A percentile compares a stretch with the other conserved stretches of the same genome.
phyloP scores from a whole-genome alignment of 2,329 filamentous ascomycete genomes.

The Claviceps sp. region DNA sequence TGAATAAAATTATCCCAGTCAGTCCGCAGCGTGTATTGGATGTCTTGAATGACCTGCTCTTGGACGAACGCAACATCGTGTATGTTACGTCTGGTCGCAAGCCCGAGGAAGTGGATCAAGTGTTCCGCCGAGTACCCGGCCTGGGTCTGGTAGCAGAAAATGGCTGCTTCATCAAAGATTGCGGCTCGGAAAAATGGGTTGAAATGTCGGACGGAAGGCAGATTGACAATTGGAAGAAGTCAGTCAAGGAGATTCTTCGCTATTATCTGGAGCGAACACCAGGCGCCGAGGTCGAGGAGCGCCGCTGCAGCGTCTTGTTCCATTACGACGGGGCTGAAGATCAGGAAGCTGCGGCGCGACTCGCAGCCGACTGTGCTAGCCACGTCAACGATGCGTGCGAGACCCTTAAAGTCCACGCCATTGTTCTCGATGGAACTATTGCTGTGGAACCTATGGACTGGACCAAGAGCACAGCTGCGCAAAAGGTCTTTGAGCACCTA shows the following conservation, averaged over 20 bases:
- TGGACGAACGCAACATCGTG: constrained; percentile 70
- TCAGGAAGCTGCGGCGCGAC: constrained; percentile 57
- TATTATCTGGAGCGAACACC: constrained; percentile 88
- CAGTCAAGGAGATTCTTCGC: constrained; percentile 67
- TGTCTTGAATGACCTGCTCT: constrained; percentile 65
- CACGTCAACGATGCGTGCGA: constrained; percentile 93
- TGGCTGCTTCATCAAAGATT: constrained; percentile 74
- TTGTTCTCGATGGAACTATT: constrained; percentile 66
- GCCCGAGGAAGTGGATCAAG: constrained; percentile 73
- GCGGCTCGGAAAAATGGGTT: constrained; percentile 56
- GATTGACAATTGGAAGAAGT: constrained; percentile 67
- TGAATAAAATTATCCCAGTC: constrained; percentile 71
- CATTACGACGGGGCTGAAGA: constrained; percentile 79
- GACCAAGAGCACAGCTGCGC: constrained; percentile 75
- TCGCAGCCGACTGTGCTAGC: constrained; percentile 79
- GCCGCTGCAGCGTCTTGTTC: constrained; percentile 84
- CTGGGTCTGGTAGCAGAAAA: constrained; percentile 90
- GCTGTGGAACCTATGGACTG: constrained; percentile 75
- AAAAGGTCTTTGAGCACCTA: constrained; percentile 53
- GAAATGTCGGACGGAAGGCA: constrained; percentile 61
- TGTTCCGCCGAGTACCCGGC: constrained; percentile 72
- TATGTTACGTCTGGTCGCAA: constrained; percentile 89
- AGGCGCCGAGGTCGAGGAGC: constrained; percentile 75
- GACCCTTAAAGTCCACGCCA: constrained; percentile 68
- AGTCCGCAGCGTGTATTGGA: constrained; percentile 75